phyloP scores from a whole-genome alignment of 805 yeast genomes.

The Barnettozyma californica region DNA sequence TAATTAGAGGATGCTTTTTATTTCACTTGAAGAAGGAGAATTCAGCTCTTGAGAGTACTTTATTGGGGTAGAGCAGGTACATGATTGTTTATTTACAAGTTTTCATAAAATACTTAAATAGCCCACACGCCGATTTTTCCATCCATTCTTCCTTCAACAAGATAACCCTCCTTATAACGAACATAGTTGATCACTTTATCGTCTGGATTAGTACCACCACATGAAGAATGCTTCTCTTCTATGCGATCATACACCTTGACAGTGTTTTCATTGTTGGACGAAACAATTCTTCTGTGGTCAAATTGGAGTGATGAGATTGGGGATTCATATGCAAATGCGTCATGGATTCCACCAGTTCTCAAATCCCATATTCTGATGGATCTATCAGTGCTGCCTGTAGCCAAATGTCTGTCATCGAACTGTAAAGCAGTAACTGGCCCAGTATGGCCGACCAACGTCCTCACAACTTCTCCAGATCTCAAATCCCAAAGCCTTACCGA shows the following conservation, averaged over 20 bases:
- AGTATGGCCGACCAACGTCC: conserved; percentile 61
- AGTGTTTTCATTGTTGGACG: conserved; percentile 43
- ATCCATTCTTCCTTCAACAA: conserved; percentile 56
- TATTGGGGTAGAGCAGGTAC: neutral
- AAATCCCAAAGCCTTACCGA: conserved; percentile 72
- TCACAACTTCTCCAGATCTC: conserved; percentile 60
- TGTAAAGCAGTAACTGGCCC: conserved; percentile 63
- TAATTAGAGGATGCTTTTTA: neutral
- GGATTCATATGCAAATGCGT: conserved; percentile 55
- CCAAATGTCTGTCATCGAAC: conserved; percentile 59
- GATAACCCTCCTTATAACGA: conserved; percentile 56
- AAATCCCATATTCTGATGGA: conserved; percentile 70
- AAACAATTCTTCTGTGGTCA: conserved; percentile 51
- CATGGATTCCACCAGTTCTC: conserved; percentile 56
- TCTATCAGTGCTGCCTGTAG: conserved; percentile 60
- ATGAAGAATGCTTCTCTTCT: conserved; percentile 45
- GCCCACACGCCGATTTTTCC: conserved; percentile 70
- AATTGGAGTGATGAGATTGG: conserved; percentile 54
- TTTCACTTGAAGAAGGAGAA: neutral
- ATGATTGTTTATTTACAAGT: neutral
- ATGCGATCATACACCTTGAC: conserved; percentile 57
- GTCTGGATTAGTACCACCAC: conserved; percentile 37
- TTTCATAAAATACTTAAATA: conserved; percentile 12
- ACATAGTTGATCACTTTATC: conserved; percentile 35
- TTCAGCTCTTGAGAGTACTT: too few species aligned